phyloP scores from a whole-genome alignment of 805 yeast species.

The Torulaspora indica region DNA sequence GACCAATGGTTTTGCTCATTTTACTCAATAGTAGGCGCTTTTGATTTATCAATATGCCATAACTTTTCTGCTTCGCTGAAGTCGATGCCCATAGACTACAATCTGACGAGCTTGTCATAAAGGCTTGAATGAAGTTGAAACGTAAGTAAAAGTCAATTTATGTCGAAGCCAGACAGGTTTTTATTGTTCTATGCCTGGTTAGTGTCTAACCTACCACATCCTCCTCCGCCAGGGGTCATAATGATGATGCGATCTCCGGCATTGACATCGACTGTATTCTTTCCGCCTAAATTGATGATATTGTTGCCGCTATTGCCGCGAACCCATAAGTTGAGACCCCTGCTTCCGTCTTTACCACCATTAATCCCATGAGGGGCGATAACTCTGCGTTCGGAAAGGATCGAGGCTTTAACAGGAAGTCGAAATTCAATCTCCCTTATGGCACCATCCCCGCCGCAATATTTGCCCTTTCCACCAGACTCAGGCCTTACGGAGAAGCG shows the following conservation, averaged over 20 bases:
- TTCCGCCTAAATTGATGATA: slow-evolving; percentile 59
- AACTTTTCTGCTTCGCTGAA: too few species aligned
- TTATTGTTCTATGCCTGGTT: too few species aligned
- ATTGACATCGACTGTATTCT: slow-evolving; percentile 52
- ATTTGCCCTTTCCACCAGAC: slow-evolving; percentile 78
- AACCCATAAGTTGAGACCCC: slow-evolving; percentile 64
- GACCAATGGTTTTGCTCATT: too few species aligned
- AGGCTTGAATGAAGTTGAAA: background rate
- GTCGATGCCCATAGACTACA: too few species aligned
- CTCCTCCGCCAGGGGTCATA: slow-evolving; percentile 85
- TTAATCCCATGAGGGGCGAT: slow-evolving; percentile 79
- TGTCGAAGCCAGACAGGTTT: too few species aligned
- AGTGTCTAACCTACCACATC: slow-evolving; percentile 46
- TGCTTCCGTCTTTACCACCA: slow-evolving; percentile 73
- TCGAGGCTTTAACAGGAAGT: slow-evolving; percentile 66
- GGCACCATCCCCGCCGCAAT: slow-evolving; percentile 81
- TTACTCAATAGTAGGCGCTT: too few species aligned
- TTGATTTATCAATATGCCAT: too few species aligned
- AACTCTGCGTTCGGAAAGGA: slow-evolving; percentile 80
- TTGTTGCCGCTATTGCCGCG: slow-evolving; percentile 33
- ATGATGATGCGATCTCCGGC: slow-evolving; percentile 66
- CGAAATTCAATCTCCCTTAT: slow-evolving; percentile 79
- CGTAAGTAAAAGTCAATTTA: background rate
- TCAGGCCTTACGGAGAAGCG: slow-evolving; percentile 64
- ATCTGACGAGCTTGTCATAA: too few species aligned